phyloP scores from a whole-genome alignment of 805 yeast genomes.

The Yarrowia keelungensis region DNA sequence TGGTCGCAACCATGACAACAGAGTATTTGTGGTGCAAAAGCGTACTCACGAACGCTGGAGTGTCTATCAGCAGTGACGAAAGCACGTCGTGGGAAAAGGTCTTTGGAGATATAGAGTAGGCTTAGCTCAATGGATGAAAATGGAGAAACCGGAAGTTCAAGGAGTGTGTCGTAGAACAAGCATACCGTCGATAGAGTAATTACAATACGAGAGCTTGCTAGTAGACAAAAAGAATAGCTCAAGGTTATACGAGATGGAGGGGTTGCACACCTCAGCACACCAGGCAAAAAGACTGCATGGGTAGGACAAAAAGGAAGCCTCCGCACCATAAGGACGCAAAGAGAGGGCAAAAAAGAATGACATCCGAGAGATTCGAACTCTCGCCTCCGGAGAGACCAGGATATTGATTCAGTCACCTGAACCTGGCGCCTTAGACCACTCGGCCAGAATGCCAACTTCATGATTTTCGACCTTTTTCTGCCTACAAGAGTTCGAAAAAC shows the following conservation, averaged over 20 bases:
- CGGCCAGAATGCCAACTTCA: conserved; percentile 30
- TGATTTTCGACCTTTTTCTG: not conserved
- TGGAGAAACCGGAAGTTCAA: no score
- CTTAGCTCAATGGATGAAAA: not conserved
- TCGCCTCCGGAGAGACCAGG: conserved; percentile 39
- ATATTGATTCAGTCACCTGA: conserved; percentile 38
- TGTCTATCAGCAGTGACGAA: no score
- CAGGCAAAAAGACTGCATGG: no score
- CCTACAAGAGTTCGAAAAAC: not conserved
- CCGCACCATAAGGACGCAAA: not conserved
- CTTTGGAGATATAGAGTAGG: not conserved
- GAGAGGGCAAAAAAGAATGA: conserved; percentile 6
- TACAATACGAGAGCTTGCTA: no score
- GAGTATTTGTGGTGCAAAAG: conserved; percentile 3
- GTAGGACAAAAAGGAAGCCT: not conserved
- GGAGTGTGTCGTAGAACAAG: no score
- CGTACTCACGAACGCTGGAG: not conserved
- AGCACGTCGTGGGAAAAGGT: no score
- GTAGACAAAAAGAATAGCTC: no score
- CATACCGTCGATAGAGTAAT: no score
- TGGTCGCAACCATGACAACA: not conserved
- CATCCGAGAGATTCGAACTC: conserved; percentile 39
- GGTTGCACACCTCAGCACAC: not conserved
- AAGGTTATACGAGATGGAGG: no score
- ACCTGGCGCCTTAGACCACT: conserved; percentile 39